Conservation (phyloP, 106 monocot genomes). For the Xerophyta viscosa region DNA sequence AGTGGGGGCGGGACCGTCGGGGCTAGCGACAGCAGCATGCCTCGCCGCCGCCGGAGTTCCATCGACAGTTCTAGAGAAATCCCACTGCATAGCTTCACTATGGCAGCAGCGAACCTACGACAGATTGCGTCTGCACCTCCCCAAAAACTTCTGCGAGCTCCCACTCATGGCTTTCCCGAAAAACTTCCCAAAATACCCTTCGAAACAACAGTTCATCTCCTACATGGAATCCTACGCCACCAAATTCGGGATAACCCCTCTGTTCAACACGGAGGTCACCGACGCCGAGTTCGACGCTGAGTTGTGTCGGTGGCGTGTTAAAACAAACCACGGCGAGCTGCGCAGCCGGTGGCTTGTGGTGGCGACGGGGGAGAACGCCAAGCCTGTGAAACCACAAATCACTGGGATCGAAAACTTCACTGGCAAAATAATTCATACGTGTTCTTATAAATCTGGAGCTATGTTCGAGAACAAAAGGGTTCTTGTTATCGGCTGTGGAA, state of each 20-base stretch:
- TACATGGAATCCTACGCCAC: conserved; percentile 67
- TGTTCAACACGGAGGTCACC: conserved; percentile 37
- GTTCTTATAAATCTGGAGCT: conserved; percentile 49
- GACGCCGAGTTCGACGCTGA: conserved; percentile 38
- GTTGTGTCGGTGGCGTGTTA: conserved; percentile 39
- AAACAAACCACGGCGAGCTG: conserved; percentile 27
- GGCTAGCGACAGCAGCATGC: conserved; percentile 83
- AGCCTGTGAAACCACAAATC: conserved; percentile 48
- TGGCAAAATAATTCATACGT: conserved; percentile 62
- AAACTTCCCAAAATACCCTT: conserved; percentile 79
- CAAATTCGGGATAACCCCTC: conserved; percentile 36
- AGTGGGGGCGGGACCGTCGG: conserved; percentile 85
- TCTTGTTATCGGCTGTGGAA: conserved; percentile 82
- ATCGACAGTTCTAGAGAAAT: conserved; percentile 58
- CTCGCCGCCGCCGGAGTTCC: conserved; percentile 53
- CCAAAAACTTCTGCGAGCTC: conserved; percentile 81
- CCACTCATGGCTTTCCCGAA: conserved; percentile 60
- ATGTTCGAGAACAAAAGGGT: conserved; percentile 57
- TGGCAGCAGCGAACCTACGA: conserved; percentile 84
- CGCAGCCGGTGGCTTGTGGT: conserved; percentile 69
- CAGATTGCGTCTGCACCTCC: conserved; percentile 79
- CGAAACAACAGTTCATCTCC: conserved; percentile 75
- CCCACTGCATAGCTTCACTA: conserved; percentile 63
- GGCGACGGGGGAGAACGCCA: conserved; percentile 91
- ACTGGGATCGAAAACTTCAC: conserved; percentile 36